Conservation (phyloP, 2,329 filamentous ascomycete species). For the Podosphaera fusca region DNA sequence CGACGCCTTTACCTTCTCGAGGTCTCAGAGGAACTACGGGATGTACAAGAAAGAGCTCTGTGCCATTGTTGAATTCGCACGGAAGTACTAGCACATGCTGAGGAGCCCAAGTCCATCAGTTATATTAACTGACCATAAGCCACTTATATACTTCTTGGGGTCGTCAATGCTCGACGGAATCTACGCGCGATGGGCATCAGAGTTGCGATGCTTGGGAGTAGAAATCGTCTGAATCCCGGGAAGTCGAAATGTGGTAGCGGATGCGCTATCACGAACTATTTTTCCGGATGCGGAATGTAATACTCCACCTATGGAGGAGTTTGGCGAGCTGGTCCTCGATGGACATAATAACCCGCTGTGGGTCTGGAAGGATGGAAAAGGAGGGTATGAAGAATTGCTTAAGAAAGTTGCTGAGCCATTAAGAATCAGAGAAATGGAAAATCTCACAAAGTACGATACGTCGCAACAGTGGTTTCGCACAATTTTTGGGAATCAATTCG, state of each 20-base stretch:
- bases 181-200: too few species aligned
- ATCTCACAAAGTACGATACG: too few species aligned
- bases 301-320: not conserved
- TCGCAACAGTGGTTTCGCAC: too few species aligned
- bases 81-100: slow-evolving; percentile 1
- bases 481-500: too few species aligned
- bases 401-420: not conserved
- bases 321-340: not conserved
- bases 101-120: too few species aligned
- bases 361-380: not conserved
- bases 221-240: not conserved
- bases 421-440: not conserved
- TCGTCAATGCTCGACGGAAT: too few species aligned
- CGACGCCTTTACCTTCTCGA: too few species aligned
- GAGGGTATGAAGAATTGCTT: not conserved
- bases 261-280: not conserved
- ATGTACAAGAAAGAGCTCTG: not conserved
- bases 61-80: slow-evolving; percentile 2
- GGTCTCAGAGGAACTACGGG: not conserved
- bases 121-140: too few species aligned
- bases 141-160: too few species aligned
- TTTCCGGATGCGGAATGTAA: not conserved
- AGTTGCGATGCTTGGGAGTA: too few species aligned
- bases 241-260: not conserved
- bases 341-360: not conserved